phyloP scores from a whole-genome alignment of 805 yeast species.

The Brettanomyces sp. region DNA sequence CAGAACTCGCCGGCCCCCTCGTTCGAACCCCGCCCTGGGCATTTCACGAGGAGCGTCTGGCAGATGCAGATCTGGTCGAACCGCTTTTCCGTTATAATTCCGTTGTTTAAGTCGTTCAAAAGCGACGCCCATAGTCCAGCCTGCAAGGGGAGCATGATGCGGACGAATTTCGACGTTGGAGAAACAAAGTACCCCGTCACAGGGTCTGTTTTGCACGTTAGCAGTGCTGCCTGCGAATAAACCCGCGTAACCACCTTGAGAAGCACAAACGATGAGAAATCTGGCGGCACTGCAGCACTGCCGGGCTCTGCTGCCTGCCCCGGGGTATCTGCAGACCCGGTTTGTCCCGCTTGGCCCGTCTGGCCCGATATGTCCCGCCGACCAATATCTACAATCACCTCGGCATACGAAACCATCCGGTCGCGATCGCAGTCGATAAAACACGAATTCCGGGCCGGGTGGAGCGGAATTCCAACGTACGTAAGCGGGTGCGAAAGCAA shows the following conservation, averaged over 20 bases:
- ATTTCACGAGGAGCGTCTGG: constrained; percentile 14
- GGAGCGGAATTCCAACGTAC: constrained; percentile 19
- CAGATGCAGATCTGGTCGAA: constrained; percentile 18
- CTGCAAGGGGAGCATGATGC: constrained; percentile 22
- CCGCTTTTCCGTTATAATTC: constrained; percentile 14
- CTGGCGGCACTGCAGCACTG: constrained; percentile 3
- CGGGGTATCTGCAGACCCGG: neutral
- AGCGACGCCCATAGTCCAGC: constrained; percentile 24
- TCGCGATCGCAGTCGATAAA: constrained; percentile 18
- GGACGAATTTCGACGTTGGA: constrained; percentile 10
- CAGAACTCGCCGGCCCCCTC: constrained; percentile 3
- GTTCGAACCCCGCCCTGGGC: neutral
- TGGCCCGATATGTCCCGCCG: neutral
- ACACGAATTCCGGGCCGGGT: constrained; percentile 5
- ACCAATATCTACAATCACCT: constrained; percentile 13
- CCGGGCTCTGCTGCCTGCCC: neutral
- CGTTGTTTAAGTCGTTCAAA: constrained; percentile 23
- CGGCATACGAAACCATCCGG: constrained; percentile 21
- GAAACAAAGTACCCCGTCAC: constrained; percentile 19
- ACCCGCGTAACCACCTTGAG: constrained; percentile 19
- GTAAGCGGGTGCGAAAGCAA: constrained; percentile 16
- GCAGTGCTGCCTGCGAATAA: constrained; percentile 14
- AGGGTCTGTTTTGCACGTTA: constrained; percentile 21
- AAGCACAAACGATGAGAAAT: constrained; percentile 20
- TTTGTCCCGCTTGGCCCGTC: neutral